Percentiles rank a stretch among this genome's conserved stretches.
Conservation (phyloP, 208 protist species). For the Lotmaria passim region DNA sequence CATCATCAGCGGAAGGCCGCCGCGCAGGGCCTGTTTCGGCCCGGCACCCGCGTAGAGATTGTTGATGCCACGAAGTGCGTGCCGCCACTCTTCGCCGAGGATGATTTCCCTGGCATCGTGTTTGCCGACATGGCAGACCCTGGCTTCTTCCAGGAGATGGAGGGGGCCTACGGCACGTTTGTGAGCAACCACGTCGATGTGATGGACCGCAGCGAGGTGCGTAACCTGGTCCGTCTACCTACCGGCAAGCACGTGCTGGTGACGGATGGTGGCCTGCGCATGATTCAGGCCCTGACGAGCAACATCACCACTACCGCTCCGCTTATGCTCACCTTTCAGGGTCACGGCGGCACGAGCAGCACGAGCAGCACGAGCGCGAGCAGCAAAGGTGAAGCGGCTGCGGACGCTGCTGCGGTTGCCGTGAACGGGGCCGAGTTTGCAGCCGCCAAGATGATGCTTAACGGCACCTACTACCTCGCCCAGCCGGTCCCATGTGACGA, state of each 20-base stretch:
- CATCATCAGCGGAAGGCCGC: slow-evolving; percentile 86
- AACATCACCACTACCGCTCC: slow-evolving; percentile 33
- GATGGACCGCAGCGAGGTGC: slow-evolving; percentile 83
- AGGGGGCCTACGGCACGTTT: slow-evolving; percentile 83
- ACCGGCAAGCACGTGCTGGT: slow-evolving; percentile 85
- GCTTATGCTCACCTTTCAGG: slow-evolving; percentile 34
- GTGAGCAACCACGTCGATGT: slow-evolving; percentile 88
- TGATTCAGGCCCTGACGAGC: slow-evolving; percentile 74
- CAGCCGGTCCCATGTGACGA: slow-evolving; percentile 61
- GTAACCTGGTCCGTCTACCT: slow-evolving; percentile 81
- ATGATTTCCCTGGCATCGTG: slow-evolving; percentile 77
- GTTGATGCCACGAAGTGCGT: slow-evolving; percentile 74
- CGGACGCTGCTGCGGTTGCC: too few species aligned
- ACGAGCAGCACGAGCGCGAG: not conserved
- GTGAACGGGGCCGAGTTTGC: slow-evolving; percentile 56
- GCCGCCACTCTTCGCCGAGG: slow-evolving; percentile 77
- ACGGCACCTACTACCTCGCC: slow-evolving; percentile 65
- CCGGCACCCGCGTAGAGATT: slow-evolving; percentile 76
- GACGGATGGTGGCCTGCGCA: slow-evolving; percentile 78
- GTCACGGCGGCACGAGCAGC: not conserved
- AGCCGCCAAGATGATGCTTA: slow-evolving; percentile 48
- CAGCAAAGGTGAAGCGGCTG: not conserved
- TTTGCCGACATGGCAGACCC: slow-evolving; percentile 76
- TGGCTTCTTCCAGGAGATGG: slow-evolving; percentile 55
- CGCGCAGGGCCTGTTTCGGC: slow-evolving; percentile 78